phyloP scores from a whole-genome alignment of 2,329 filamentous ascomycete genomes.

The Ceratocystiopsis brevicomis region DNA sequence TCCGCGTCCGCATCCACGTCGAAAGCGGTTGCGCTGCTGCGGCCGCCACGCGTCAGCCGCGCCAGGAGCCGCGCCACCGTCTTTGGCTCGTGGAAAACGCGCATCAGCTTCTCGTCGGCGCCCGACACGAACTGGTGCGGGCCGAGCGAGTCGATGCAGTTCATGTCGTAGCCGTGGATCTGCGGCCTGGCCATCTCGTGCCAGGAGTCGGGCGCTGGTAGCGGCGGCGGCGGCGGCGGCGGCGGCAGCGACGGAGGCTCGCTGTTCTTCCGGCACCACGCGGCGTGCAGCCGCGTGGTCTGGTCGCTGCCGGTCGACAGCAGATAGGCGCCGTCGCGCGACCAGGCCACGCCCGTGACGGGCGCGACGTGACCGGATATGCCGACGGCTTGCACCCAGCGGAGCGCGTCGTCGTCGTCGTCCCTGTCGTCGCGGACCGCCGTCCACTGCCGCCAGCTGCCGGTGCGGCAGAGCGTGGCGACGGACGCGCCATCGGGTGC shows the following conservation, averaged over 20 bases:
- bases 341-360: slow-evolving; percentile 71
- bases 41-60: slow-evolving; percentile 39
- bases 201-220: slow-evolving; percentile 39
- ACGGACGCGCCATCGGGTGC: slow-evolving; percentile 54
- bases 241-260: no score
- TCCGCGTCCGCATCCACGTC: slow-evolving; percentile 14
- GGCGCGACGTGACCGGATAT: slow-evolving; percentile 70
- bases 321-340: slow-evolving; percentile 61
- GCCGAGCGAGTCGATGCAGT: slow-evolving; percentile 68
- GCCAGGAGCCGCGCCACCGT: slow-evolving; percentile 59
- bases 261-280: slow-evolving; percentile 38
- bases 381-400: slow-evolving; percentile 60
- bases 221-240: not conserved
- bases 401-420: slow-evolving; percentile 21
- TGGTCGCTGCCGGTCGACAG: slow-evolving; percentile 83
- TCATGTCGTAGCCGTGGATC: slow-evolving; percentile 95
- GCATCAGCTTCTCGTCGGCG: slow-evolving; percentile 92
- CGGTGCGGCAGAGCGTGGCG: slow-evolving; percentile 71
- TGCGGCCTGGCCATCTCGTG: slow-evolving; percentile 91
- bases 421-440: slow-evolving; percentile 22
- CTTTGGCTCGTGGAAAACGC: slow-evolving; percentile 80
- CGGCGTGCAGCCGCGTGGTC: slow-evolving; percentile 70
- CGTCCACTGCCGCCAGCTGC: slow-evolving; percentile 80
- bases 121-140: slow-evolving; percentile 71
- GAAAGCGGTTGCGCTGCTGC: slow-evolving; percentile 8